Percentiles rank a stretch among this genome's conserved stretches.
Conservation (phyloP, 2,329 filamentous ascomycete species). For the Aureobasidium vineae region DNA sequence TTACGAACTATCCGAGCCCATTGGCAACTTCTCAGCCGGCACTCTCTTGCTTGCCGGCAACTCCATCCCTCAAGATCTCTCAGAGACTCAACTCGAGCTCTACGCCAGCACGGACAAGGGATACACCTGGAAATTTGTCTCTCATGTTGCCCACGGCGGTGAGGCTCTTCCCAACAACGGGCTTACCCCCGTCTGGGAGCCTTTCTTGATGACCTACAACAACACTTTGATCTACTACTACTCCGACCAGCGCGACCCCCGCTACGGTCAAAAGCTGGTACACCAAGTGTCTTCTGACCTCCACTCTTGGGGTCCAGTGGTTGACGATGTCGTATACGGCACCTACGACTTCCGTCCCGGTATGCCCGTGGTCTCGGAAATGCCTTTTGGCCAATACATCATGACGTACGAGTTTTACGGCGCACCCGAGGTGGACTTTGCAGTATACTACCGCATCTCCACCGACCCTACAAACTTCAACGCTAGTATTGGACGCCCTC, state of each 20-base stretch:
- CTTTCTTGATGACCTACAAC: conserved; percentile 61
- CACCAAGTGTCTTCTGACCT: conserved; percentile 63
- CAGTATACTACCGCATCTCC: conserved; percentile 54
- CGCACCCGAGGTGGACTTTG: conserved; percentile 46
- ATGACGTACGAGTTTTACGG: conserved; percentile 64
- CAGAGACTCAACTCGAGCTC: conserved; percentile 64
- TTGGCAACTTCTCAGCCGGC: conserved; percentile 60
- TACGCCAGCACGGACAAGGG: conserved; percentile 64
- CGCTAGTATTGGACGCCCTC: conserved; percentile 41
- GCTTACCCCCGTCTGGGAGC: conserved; percentile 69
- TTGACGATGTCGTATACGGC: conserved; percentile 63
- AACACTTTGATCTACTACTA: conserved; percentile 65
- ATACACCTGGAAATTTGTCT: conserved; percentile 64
- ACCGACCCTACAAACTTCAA: conserved; percentile 50
- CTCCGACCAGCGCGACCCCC: conserved; percentile 65
- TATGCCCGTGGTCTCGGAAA: conserved; percentile 60
- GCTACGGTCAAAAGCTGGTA: conserved; percentile 65
- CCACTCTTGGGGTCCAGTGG: conserved; percentile 56
- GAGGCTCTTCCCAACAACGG: conserved; percentile 62
- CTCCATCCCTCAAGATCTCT: conserved; percentile 59
- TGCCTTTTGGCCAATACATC: conserved; percentile 62
- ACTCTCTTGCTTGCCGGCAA: conserved; percentile 63
- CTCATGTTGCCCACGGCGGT: conserved; percentile 63
- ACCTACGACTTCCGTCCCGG: conserved; percentile 64
- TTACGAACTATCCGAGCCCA: conserved; percentile 58